Evolutionary conservation across 2,329 filamentous ascomycete species (phyloP).

Genomic region (Colletotrichum orbiculare): DNA sequence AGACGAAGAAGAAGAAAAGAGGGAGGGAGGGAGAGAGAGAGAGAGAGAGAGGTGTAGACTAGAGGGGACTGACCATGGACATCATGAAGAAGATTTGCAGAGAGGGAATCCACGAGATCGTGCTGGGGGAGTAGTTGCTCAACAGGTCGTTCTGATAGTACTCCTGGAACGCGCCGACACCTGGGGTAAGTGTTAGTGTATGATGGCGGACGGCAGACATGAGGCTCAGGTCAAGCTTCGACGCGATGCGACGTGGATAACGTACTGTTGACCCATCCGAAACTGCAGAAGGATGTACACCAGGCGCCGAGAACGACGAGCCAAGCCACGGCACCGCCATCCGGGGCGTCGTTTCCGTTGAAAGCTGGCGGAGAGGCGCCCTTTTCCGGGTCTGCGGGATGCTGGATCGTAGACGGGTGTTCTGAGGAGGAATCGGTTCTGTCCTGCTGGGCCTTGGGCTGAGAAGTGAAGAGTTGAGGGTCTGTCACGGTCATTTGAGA

Average conservation of each 20-base stretch:
- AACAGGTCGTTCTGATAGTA: slow-evolving; percentile 66
- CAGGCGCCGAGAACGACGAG: slow-evolving; percentile 52
- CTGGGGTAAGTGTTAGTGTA: slow-evolving; percentile 38
- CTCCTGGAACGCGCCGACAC: slow-evolving; percentile 65
- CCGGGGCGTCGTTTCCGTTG: slow-evolving; percentile 37
- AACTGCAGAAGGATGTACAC: slow-evolving; percentile 54
- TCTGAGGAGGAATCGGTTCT: slow-evolving; percentile 26
- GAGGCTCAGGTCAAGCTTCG: slow-evolving; percentile 7
- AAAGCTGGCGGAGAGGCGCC: slow-evolving; percentile 1
- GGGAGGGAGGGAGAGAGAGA: not conserved
- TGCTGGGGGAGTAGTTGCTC: slow-evolving; percentile 59
- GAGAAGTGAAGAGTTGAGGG: not conserved
- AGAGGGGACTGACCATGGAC: slow-evolving; percentile 46
- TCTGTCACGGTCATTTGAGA: slow-evolving; percentile 26
- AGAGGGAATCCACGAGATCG: slow-evolving; percentile 72
- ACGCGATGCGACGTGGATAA: not conserved
- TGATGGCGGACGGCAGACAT: too few species aligned
- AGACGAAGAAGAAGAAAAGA: too few species aligned
- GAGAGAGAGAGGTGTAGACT: slow-evolving; percentile 39
- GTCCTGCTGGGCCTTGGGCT: slow-evolving; percentile 11
- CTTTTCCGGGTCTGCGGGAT: slow-evolving; percentile 19
- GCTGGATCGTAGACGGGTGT: slow-evolving; percentile 8
- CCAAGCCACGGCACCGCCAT: slow-evolving; percentile 50
- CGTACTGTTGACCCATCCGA: slow-evolving; percentile 50
- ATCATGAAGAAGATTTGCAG: slow-evolving; percentile 68